Evolutionary conservation across 1,284 basidiomycete species (phyloP), one percentile per base, ranked within the genome.

Genomic region (Cryptococcus sp.): DNA sequence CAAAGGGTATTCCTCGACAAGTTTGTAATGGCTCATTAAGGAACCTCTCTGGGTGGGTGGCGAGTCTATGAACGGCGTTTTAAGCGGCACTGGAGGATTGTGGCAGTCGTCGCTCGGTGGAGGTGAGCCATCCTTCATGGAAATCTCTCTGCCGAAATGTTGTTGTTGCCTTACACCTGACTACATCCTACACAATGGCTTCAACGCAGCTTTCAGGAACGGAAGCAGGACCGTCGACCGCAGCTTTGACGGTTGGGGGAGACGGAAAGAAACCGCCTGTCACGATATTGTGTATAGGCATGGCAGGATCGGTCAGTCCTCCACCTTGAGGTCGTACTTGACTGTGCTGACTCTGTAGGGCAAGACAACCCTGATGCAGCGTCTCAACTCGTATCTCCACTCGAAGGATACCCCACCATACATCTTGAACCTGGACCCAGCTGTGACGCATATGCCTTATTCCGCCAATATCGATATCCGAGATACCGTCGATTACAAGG

Each of bases 391-490:
- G 19, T 81, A 94, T 73, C 75, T 94, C 43, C 87, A 92, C 63
- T 59, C 66, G 64, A 64, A 74, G 47, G 59, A 68, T 28, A 59
- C 76, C 72, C 86, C 87, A 2, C 93, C 94, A 0, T 99, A 98
- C 75, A 83, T 97, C 64, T 80, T 98, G 71, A 99, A 99, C 71
- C 84, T 98, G 52, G 95, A 99, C 72, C 95, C 95, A 2, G 95
- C 95, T 0, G 94, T 98, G 1, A 79, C 84, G 9, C 84, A 85
- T 51, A 79, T 93, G 36, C 89, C 90, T 2, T 99, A 93, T 69
- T 86, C 92, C 52, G 83, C 94, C 24, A 97, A 98, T 67, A 97
- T 98, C 54, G 95, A 99, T 71, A 97, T 99, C 48, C 77, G 95
- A 50, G 95, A 99, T 71, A 98, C 95, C 10, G 84, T 99, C 43